Evolutionary conservation across 1,139 yeast genomes (phyloP).

Genomic region (Saccharomyces pastorianus): DNA sequence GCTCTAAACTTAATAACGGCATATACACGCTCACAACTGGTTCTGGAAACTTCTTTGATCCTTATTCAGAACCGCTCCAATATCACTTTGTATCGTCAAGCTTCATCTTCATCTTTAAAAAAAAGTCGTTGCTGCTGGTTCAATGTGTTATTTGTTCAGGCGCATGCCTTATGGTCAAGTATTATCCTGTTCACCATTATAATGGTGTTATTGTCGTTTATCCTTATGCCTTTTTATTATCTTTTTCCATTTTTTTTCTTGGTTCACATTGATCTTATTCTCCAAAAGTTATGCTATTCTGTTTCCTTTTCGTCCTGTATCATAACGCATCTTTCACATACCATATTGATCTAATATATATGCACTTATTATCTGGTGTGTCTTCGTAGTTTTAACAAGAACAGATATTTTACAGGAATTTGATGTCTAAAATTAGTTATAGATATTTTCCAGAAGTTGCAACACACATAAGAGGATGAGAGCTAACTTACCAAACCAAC

Average conservation of each 20-base stretch:
- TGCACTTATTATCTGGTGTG: slow-evolving; percentile 1
- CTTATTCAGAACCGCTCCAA: too few relatives aligned
- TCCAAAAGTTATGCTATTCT: neutral
- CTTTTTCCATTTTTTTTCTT: neutral
- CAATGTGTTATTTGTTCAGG: too few relatives aligned
- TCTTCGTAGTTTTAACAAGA: neutral
- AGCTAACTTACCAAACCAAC: neutral
- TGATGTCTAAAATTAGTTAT: neutral
- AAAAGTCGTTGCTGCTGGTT: too few relatives aligned
- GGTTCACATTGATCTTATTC: neutral
- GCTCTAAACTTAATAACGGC: too few relatives aligned
- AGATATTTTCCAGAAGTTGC: neutral
- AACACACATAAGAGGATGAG: neutral
- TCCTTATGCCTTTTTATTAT: neutral
- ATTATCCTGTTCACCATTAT: too few relatives aligned
- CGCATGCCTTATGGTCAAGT: too few relatives aligned
- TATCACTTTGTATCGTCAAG: too few relatives aligned
- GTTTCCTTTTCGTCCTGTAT: neutral
- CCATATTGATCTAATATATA: slow-evolving; percentile 1
- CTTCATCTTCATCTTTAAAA: too few relatives aligned
- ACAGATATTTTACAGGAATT: too few relatives aligned
- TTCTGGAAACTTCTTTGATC: too few relatives aligned
- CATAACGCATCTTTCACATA: neutral
- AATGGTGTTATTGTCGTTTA: too few relatives aligned
- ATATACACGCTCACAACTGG: too few relatives aligned